phyloP scores from a whole-genome alignment of 345 rosid species.

The Salix exigua region DNA sequence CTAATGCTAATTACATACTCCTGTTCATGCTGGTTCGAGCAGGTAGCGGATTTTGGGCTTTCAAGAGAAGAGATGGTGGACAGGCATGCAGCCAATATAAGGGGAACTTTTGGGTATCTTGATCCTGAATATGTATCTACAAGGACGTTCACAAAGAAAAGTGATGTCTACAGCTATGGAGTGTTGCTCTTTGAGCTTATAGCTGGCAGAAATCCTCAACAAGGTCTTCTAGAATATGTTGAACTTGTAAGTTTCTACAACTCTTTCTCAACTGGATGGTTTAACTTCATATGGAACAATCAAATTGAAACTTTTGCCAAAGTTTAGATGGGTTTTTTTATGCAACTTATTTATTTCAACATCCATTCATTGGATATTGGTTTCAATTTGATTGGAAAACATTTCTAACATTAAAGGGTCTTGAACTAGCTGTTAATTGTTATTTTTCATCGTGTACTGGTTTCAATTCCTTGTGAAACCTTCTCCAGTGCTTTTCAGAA shows the following conservation, averaged over 20 bases:
- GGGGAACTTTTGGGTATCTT: constrained; percentile 96
- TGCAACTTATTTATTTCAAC: not conserved
- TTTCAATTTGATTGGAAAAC: not conserved
- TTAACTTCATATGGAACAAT: not conserved
- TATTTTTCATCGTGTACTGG: not conserved
- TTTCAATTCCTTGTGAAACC: not conserved
- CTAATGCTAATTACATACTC: not conserved
- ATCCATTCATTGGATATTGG: not conserved
- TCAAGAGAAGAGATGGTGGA: constrained; percentile 95
- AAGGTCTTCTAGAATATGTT: constrained; percentile 92
- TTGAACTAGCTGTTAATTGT: not conserved
- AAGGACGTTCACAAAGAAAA: constrained; percentile 79
- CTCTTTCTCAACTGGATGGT: not conserved
- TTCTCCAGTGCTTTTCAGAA: not conserved
- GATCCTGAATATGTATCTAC: constrained; percentile 96
- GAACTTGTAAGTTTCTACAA: constrained; percentile 62
- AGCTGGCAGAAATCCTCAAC: constrained; percentile 93
- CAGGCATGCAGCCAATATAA: constrained; percentile 64
- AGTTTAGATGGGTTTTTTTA: not conserved
- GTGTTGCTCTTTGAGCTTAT: constrained; percentile 92
- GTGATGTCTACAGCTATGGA: constrained; percentile 95
- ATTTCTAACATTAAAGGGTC: not conserved
- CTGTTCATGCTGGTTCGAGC: constrained; percentile 13
- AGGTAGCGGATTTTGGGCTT: constrained; percentile 99
- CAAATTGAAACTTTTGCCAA: not conserved